Conservation (phyloP, 2,329 filamentous ascomycete genomes). For the Dendryphion nanum region DNA sequence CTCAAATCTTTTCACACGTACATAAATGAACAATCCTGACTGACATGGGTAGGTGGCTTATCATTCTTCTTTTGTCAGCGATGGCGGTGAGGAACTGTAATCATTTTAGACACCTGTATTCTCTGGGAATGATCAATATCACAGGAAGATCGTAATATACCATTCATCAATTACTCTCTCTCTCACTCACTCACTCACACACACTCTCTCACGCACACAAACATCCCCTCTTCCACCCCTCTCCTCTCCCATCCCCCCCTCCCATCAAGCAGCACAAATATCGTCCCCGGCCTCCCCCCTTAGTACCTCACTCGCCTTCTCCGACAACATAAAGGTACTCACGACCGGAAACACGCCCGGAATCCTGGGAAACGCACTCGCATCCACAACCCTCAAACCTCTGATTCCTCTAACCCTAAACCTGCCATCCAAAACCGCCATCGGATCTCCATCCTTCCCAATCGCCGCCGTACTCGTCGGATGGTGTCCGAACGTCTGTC, state of each 20-base stretch:
- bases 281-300: constrained; percentile 10
- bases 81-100: not conserved
- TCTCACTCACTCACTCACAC: too few relatives aligned
- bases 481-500: constrained; percentile 53
- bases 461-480: constrained; percentile 57
- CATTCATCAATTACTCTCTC: too few relatives aligned
- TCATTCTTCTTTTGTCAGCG: not conserved
- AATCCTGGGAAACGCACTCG: constrained; percentile 56
- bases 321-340: constrained; percentile 41
- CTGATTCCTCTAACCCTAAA: constrained; percentile 58
- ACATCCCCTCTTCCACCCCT: too few relatives aligned
- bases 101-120: not conserved
- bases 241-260: too few relatives aligned
- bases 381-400: constrained; percentile 62
- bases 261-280: constrained; percentile 4
- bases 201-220: not conserved
- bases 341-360: constrained; percentile 53
- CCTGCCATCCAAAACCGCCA: constrained; percentile 56
- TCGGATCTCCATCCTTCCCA: constrained; percentile 52
- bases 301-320: constrained; percentile 9
- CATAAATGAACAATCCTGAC: not conserved
- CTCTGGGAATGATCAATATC: too few relatives aligned
- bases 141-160: too few relatives aligned
- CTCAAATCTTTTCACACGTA: not conserved
- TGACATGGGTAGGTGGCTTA: not conserved